A percentile compares a stretch with the other conserved stretches of the same genome.
These are phyloP conservation scores for Hirsutella rhossiliensis DNA, from an alignment of 2,329 filamentous ascomycete genomes.

Conservation along the genomic window DNA sequence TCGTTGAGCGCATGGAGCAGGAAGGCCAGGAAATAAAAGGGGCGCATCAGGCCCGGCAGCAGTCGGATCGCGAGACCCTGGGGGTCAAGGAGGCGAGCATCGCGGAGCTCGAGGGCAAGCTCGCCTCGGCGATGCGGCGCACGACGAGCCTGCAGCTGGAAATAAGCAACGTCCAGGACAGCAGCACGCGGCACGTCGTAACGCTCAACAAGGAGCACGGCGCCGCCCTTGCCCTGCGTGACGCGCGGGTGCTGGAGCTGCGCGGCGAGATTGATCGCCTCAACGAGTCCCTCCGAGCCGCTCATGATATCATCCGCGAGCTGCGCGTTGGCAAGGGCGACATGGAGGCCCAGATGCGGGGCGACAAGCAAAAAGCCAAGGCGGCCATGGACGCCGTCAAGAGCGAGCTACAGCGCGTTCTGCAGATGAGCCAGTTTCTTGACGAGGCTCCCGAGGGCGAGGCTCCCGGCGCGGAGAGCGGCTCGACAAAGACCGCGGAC, in stretches of 20 bases:
- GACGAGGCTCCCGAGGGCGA: background rate
- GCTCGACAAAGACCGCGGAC: background rate
- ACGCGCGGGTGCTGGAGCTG: slow-evolving; percentile 37
- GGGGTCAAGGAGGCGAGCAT: slow-evolving; percentile 8
- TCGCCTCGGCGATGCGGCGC: slow-evolving; percentile 27
- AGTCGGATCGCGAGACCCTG: slow-evolving; percentile 20
- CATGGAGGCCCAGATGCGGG: slow-evolving; percentile 21
- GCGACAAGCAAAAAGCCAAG: slow-evolving; percentile 27
- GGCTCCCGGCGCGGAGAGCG: too few species aligned
- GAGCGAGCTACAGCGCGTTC: slow-evolving; percentile 35
- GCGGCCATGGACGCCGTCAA: slow-evolving; percentile 36
- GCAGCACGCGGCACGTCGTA: slow-evolving; percentile 17
- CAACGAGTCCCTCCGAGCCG: slow-evolving; percentile 29
- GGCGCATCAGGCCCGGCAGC: slow-evolving; percentile 20
- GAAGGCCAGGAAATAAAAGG: slow-evolving; percentile 18
- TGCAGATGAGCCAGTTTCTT: slow-evolving; percentile 34
- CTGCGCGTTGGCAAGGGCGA: slow-evolving; percentile 34
- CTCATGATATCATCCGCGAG: slow-evolving; percentile 31
- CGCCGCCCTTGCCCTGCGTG: slow-evolving; percentile 34
- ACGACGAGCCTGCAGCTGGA: slow-evolving; percentile 25
- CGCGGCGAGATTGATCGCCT: slow-evolving; percentile 34
- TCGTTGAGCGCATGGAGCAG: slow-evolving; percentile 36
- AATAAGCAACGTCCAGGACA: slow-evolving; percentile 24
- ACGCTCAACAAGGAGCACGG: slow-evolving; percentile 30
- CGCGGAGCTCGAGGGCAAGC: slow-evolving; percentile 29